phyloP scores from a whole-genome alignment of 139 green algal genomes.

The Chlorella sp. region DNA sequence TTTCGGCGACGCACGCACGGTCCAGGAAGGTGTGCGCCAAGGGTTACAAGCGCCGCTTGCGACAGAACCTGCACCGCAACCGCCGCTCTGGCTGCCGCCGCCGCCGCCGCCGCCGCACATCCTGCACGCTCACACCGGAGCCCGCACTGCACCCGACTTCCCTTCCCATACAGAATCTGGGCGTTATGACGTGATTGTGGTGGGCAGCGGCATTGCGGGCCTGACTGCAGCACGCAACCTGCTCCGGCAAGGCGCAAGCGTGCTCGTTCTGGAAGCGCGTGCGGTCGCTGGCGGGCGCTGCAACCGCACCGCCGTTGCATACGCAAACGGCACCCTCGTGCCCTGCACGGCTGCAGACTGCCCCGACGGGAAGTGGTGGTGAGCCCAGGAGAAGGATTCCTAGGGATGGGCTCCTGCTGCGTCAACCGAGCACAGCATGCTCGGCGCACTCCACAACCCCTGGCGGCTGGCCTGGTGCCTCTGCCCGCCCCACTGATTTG shows the following conservation, averaged over 20 bases:
- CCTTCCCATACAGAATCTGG: neutral
- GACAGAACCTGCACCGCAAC: neutral
- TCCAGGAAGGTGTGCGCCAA: neutral
- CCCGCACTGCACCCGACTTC: neutral
- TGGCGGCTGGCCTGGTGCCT: no score
- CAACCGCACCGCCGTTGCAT: neutral
- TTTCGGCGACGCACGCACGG: neutral
- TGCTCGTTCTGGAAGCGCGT: conserved; percentile 17
- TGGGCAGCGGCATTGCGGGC: neutral
- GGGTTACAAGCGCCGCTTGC: no score
- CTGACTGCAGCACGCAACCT: conserved; percentile 16
- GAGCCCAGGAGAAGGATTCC: neutral
- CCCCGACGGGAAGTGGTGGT: conserved; percentile 5
- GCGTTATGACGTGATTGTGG: neutral
- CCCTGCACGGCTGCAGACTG: conserved; percentile 4
- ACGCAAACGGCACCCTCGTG: neutral
- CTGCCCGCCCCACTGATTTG: no score
- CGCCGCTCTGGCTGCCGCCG: no score
- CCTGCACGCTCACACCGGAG: no score
- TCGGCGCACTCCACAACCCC: no score
- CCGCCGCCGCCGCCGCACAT: neutral
- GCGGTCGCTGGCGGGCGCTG: neutral
- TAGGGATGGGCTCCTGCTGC: no score
- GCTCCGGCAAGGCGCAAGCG: conserved; percentile 3
- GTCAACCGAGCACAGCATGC: no score